Evolutionary conservation across 2,329 filamentous ascomycete species (phyloP).

Genomic region (Phialophora macrospora): DNA sequence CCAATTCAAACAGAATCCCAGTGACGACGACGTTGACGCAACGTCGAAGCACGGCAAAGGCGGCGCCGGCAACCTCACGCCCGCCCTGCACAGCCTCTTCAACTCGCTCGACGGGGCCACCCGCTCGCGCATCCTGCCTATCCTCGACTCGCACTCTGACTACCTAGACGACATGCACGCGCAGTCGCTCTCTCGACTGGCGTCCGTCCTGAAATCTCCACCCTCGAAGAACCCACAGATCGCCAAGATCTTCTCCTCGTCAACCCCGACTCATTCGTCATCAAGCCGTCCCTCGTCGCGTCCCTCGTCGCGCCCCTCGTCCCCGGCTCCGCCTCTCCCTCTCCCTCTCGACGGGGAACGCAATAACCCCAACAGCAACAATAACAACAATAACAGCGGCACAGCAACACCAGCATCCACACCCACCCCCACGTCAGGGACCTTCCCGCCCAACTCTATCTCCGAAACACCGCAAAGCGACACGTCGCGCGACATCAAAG

Average conservation of each 20-base stretch:
- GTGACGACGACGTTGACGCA: not conserved
- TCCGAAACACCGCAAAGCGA: slow-evolving; percentile 7
- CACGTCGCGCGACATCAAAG: slow-evolving; percentile 7
- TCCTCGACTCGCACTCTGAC: slow-evolving; percentile 63
- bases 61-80: slow-evolving; percentile 52
- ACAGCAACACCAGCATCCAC: slow-evolving; percentile 9
- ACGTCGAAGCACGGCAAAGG: slow-evolving; percentile 36
- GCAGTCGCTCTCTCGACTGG: slow-evolving; percentile 61
- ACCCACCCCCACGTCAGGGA: slow-evolving; percentile 9
- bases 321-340: slow-evolving; percentile 23
- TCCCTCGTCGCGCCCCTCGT: slow-evolving; percentile 22
- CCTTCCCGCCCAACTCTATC: not conserved
- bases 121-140: slow-evolving; percentile 53
- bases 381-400: slow-evolving; percentile 37
- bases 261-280: slow-evolving; percentile 22
- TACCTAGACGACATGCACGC: slow-evolving; percentile 64
- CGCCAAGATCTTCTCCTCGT: slow-evolving; percentile 33
- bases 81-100: slow-evolving; percentile 50
- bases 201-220: slow-evolving; percentile 58
- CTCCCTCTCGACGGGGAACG: not conserved
- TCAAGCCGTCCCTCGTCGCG: slow-evolving; percentile 16
- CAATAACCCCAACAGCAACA: slow-evolving; percentile 3
- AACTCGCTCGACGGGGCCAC: slow-evolving; percentile 55
- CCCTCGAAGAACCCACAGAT: slow-evolving; percentile 38
- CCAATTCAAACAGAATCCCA: slow-evolving; percentile 55